Evolutionary conservation across 2,329 filamentous ascomycete genomes (phyloP), one percentile per base, ranked within the genome.

Genomic region (Ambrosiella xylebori): DNA sequence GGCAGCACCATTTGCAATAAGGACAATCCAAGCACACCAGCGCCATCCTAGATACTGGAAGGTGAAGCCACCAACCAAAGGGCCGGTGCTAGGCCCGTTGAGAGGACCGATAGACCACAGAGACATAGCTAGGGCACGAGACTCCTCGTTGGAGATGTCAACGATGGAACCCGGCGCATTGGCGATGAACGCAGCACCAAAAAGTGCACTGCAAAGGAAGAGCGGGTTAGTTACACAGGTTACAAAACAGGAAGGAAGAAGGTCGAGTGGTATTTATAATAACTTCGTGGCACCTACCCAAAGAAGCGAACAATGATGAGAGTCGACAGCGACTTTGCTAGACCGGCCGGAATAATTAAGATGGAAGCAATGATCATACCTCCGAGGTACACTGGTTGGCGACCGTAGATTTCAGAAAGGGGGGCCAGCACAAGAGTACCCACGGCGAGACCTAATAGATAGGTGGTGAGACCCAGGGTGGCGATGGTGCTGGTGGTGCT

Each of bases 91-190:
- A 11, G 76, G 85, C 13, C 85, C 89, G 65, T 95, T 95, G 68
- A 95, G 78, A 0, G 90, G 89, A 0, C 88, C 89, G 57, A 95
- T 81, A 61, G 77, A 80, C 82, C 88, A 95, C 39, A 95, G 75
- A 3, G 82, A 87, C 69, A 95, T 88, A 47, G 84, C 84, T n/a
- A 93, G 71, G 1, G 88, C 87, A 13, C 90, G 81, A 65, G 86
- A 81, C 54, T 94, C 81, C 51, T 91, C 86, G 12, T 78, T 76
- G n/a, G 87, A 82, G 54, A 95, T 84, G 67, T 96, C 90, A 36
- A 86, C 82, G 9, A 95, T 79, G 7, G 84, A 88, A 1, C 89
- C 90, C 0, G 89, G 88, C 1, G 85, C 81, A 66, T 94, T 95
- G 11, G 82, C 81, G 35, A 95, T 82, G 80, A 94, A 85, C 47